Base-by-base conservation (phyloP, 164 flowering plant species). In the Aristolochia californica region DNA sequence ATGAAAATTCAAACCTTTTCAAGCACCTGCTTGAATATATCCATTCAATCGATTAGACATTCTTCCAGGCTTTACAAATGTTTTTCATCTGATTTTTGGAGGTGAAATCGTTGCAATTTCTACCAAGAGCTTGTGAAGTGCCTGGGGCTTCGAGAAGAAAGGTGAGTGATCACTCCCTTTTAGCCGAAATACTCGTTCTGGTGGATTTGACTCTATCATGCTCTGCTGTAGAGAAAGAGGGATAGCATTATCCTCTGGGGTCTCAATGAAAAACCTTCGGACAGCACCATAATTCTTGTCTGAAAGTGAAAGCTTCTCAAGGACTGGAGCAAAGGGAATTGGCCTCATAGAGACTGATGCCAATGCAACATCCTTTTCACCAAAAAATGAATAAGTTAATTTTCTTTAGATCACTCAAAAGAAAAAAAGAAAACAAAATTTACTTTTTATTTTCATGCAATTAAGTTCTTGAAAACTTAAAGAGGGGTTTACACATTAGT, bases 121-220 rank as follows among this genome's bases (percentile, higher is more conserved):
- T 28, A 88, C 77, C 61, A 93, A 58, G 43, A 72, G 58, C 72
- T 78, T 93, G 78, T 93, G 95, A 3, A 93, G 64, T 27, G 90
- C 87, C 70, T 87, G 99, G 58, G 99, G 96, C 77, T 85, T 93
- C 25, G 99, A 93, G 75, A 93, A 87, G 71, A 93, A 93, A 7
- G 99, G 99, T 2, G 96, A 83, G 72, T 93, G 99, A 68, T 93
- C 99, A 38, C 91, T 73, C 24, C 99, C 99, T 75, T 85, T 93
- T 1, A 93, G 59, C 18, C 76, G 77, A 64, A 84, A 87, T 15
- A 89, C 90, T 55, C 48, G 66, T 58, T 93, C 95, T 2, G 99
- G 97, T 11, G 90, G 85, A 63, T 68, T 78, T 27, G 77, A 44
- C 43, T 75, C 74, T 62, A 85, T 70, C 83, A 93, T 80, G 66